Conservation (phyloP, 2,329 filamentous ascomycete species). For the Aspergillus proliferans region DNA sequence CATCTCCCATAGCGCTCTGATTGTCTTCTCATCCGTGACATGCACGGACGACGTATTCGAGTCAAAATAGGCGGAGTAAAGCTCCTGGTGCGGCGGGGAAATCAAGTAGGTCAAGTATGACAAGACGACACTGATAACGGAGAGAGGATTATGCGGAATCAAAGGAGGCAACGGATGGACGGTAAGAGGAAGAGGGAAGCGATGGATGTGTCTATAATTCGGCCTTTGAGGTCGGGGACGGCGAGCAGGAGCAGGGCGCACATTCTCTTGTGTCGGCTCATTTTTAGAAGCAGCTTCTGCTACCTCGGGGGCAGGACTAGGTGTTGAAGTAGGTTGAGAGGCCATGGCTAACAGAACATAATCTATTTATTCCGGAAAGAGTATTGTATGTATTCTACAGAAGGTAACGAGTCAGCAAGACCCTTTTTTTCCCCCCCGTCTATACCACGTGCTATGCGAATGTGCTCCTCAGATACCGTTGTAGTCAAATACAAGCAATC, state of each 20-base stretch:
- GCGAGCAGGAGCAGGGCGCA: slow-evolving; percentile 19
- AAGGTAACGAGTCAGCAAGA: slow-evolving; percentile 18
- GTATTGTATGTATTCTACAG: slow-evolving; percentile 7
- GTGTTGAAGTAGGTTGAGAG: slow-evolving; percentile 15
- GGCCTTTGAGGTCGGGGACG: slow-evolving; percentile 31
- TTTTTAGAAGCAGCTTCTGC: slow-evolving; percentile 8
- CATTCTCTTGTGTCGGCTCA: slow-evolving; percentile 10
- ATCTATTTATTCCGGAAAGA: slow-evolving; percentile 11
- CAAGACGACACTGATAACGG: slow-evolving; percentile 71
- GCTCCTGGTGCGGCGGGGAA: slow-evolving; percentile 52
- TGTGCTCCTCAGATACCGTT: slow-evolving; percentile 85
- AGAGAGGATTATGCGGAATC: slow-evolving; percentile 87
- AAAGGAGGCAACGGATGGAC: slow-evolving; percentile 80
- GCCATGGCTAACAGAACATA: slow-evolving; percentile 24
- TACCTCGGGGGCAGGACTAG: slow-evolving; percentile 10
- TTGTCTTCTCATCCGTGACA: slow-evolving; percentile 67
- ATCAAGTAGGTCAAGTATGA: slow-evolving; percentile 70
- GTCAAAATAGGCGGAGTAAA: slow-evolving; percentile 75
- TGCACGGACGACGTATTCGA: slow-evolving; percentile 74
- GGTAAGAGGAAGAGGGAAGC: slow-evolving; percentile 70
- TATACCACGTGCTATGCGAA: slow-evolving; percentile 2
- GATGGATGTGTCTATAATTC: slow-evolving; percentile 71
- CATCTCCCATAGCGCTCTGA: slow-evolving; percentile 85
- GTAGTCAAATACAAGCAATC: slow-evolving; percentile 66
- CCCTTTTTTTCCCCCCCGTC: slow-evolving; percentile 7